Percentiles rank a stretch among this genome's conserved stretches.
Conservation (phyloP, 2,329 filamentous ascomycete genomes). For the Arthroderma sp. region DNA sequence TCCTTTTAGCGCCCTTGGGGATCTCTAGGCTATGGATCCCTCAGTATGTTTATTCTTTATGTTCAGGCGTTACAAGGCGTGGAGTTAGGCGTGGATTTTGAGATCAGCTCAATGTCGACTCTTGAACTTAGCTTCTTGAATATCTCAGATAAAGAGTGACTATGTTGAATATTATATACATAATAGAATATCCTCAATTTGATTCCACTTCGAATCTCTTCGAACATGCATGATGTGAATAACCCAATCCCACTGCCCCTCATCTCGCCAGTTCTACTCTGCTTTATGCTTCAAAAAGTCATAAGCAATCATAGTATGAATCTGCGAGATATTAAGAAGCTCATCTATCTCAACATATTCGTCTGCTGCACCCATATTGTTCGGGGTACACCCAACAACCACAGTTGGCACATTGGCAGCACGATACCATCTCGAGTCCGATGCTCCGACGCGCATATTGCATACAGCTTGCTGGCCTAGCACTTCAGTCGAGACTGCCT, state of each 20-base stretch:
- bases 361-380: constrained; percentile 13
- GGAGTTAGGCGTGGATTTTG: not conserved
- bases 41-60: not conserved
- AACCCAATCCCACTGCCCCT: not conserved
- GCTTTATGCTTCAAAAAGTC: constrained; percentile 8
- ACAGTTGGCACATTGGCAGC: constrained; percentile 9
- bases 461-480: not conserved
- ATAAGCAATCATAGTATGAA: constrained; percentile 11
- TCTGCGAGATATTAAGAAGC: constrained; percentile 9
- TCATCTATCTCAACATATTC: constrained; percentile 12
- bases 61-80: not conserved
- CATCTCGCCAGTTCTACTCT: not conserved
- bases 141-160: not conserved
- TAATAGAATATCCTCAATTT: not conserved
- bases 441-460: constrained; percentile 12
- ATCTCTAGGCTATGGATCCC: not conserved
- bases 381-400: constrained; percentile 10
- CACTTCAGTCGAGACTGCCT: constrained; percentile 7
- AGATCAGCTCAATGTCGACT: not conserved
- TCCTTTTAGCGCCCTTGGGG: not conserved
- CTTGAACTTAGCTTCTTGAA: not conserved
- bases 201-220: not conserved
- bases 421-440: constrained; percentile 11
- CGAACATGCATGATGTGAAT: not conserved
- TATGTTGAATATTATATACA: not conserved